Base-by-base conservation (phyloP, 148 eudicot genomes). In the Rheum nobile region DNA sequence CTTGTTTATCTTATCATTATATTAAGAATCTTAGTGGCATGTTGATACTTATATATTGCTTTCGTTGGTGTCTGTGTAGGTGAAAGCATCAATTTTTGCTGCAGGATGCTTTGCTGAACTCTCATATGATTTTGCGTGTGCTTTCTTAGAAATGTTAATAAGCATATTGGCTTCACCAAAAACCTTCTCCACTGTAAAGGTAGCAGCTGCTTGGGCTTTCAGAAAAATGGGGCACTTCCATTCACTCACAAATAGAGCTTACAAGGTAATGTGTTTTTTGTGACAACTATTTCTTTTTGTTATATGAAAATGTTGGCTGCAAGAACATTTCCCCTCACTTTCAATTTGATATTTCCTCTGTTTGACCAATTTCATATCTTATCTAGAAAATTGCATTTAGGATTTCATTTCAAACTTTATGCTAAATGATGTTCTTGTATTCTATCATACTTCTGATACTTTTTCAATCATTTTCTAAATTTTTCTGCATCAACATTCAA, bases 31-130 rank as follows among this genome's bases (percentile, higher is more conserved):
- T 14, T 22, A 31, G 8, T 73, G 67, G 34, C 14, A n/a, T 8
- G 29, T 22, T 22, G 39, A 50, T 73, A 35, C 21, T 43, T 29
- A 73, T 52, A 19, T 21, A 8, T 39, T 22, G 69, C 32, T 26
- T 16, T 37, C 43, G 3, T 74, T 74, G 31, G 32, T 11, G 46
- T 13, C 41, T 79, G 29, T 78, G 38, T 86, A 93, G 98, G 93
- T 84, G 44, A 89, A 87, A 79, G 96, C 96, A 2, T 82, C 97
- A 50, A 82, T 91, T 55, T 91, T 88, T 83, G 95, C 98, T 65
- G 93, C 91, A 21, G 91, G 88, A 41, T 87, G 91, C 79, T 88
- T 91, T 77, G 83, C 82, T 80, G 96, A 91, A 75, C 50, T 76
- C 63, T 90, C 93, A 10, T 83, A 86, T 82, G 98, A 89, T 77